Evolutionary conservation across 2,329 filamentous ascomycete genomes (phyloP).

Genomic region (Escovopsis sp.): DNA sequence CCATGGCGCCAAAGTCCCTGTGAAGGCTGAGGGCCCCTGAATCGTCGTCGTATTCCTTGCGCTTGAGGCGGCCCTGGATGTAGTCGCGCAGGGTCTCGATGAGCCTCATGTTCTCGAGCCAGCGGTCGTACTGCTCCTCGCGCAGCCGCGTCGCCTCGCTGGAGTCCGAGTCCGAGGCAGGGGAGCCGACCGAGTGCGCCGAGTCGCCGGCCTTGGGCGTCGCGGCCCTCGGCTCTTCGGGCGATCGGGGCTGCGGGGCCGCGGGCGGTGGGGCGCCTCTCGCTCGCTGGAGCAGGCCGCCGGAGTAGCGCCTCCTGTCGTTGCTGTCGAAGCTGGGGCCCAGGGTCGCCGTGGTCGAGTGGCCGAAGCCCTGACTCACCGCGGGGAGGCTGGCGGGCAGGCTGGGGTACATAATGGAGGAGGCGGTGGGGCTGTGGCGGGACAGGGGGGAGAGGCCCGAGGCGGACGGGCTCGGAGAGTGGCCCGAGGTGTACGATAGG

Average conservation of each 20-base stretch:
- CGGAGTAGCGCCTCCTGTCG: constrained; percentile 49
- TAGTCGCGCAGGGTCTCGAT: constrained; percentile 47
- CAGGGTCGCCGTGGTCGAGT: constrained; percentile 55
- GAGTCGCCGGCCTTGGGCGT: constrained; percentile 30
- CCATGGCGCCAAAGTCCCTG: constrained; percentile 19
- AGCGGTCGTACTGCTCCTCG: constrained; percentile 47
- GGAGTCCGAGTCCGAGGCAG: constrained; percentile 37
- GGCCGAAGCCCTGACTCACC: constrained; percentile 54
- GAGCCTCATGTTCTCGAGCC: constrained; percentile 50
- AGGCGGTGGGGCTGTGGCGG: constrained; percentile 42
- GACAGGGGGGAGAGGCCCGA: constrained; percentile 53
- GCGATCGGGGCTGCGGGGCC: constrained; percentile 16
- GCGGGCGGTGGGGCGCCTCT: constrained; percentile 23
- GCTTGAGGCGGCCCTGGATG: constrained; percentile 40
- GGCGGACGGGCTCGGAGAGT: constrained; percentile 59
- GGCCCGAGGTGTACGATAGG: constrained; percentile 62
- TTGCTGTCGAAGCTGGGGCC: constrained; percentile 50
- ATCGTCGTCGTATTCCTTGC: constrained; percentile 34
- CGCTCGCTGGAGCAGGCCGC: constrained; percentile 49
- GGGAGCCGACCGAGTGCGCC: constrained; percentile 33
- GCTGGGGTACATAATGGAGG: constrained; percentile 57
- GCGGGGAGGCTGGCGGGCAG: constrained; percentile 41
- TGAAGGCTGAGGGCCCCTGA: constrained; percentile 7
- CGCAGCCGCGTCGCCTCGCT: constrained; percentile 37
- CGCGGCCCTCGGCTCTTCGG: constrained; percentile 22